Percentiles rank a stretch among this genome's conserved stretches.
Conservation (phyloP, 352 stramenopile species). For the Globisporangium lucens region DNA sequence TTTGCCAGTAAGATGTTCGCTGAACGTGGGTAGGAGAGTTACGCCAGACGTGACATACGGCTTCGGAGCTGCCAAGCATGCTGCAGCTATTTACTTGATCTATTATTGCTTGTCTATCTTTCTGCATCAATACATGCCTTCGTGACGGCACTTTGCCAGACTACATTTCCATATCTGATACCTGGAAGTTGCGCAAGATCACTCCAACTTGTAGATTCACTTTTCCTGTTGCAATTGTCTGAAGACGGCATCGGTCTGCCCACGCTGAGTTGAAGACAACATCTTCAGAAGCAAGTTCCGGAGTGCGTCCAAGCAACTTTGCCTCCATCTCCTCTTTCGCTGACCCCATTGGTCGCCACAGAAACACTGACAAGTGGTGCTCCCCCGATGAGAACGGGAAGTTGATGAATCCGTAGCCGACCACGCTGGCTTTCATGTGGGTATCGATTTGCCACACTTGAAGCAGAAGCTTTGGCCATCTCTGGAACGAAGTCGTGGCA, state of each 20-base stretch:
- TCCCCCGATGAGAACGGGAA: slow-evolving; percentile 54
- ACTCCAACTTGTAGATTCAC: slow-evolving; percentile 49
- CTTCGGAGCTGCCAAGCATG: background rate
- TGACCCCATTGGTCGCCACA: slow-evolving; percentile 63
- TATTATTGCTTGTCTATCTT: background rate
- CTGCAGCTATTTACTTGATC: slow-evolving; percentile 1
- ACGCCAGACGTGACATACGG: background rate
- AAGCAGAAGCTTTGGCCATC: slow-evolving; percentile 63
- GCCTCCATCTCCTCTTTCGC: slow-evolving; percentile 48
- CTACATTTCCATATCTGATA: slow-evolving; percentile 22
- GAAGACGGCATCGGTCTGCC: slow-evolving; percentile 56
- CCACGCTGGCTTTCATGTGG: slow-evolving; percentile 41
- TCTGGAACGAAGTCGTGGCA: slow-evolving; percentile 45
- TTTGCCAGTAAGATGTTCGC: slow-evolving; percentile 11
- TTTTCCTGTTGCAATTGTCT: slow-evolving; percentile 54
- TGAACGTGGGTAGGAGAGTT: slow-evolving; percentile 4
- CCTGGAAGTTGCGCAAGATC: slow-evolving; percentile 52
- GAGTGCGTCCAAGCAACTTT: slow-evolving; percentile 44
- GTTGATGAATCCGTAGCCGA: slow-evolving; percentile 58
- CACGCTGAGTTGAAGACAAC: slow-evolving; percentile 54
- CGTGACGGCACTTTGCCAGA: background rate
- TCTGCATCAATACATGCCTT: slow-evolving; percentile 1
- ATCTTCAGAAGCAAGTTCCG: slow-evolving; percentile 55
- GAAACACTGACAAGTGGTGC: slow-evolving; percentile 36
- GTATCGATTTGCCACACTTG: slow-evolving; percentile 61